Conservation (phyloP, 352 stramenopile species). For the Phytophthora rubi region DNA sequence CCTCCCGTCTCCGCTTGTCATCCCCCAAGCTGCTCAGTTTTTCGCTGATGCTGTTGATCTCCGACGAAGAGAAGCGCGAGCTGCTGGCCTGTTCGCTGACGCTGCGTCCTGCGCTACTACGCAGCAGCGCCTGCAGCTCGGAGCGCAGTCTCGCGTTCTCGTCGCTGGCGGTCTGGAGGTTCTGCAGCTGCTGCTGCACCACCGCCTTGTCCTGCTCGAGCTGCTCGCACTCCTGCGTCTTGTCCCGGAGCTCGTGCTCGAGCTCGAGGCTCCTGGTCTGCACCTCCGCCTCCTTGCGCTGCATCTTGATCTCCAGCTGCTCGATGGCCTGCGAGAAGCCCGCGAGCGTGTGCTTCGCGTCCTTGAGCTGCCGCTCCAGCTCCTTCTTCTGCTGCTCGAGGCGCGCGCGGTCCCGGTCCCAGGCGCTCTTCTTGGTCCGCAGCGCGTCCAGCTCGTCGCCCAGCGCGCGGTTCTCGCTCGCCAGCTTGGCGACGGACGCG, state of each 20-base stretch:
- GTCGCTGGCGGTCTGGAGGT: conserved; percentile 47
- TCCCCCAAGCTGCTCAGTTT: conserved; percentile 44
- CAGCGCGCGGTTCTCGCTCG: conserved; percentile 60
- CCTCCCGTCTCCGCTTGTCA: conserved; percentile 38
- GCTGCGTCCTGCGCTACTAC: conserved; percentile 4
- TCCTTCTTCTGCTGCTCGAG: conserved; percentile 56
- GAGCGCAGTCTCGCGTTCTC: conserved; percentile 49
- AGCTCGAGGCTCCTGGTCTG: conserved; percentile 60
- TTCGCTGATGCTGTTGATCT: conserved; percentile 39
- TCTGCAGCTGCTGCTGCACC: conserved; percentile 35
- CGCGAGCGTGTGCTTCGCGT: conserved; percentile 59
- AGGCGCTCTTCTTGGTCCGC: conserved; percentile 43
- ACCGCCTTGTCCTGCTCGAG: conserved; percentile 34
- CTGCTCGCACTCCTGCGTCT: conserved; percentile 50
- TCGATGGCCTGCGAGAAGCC: conserved; percentile 76
- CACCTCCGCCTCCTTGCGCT: conserved; percentile 70
- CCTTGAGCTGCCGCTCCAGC: conserved; percentile 63
- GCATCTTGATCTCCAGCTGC: conserved; percentile 81
- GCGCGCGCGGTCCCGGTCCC: conserved; percentile 50
- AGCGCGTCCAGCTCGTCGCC: conserved; percentile 68
- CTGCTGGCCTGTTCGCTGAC: conserved; percentile 13
- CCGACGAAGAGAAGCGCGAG: conserved; percentile 29
- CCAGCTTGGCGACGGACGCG: conserved; percentile 48
- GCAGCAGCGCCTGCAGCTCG: conserved; percentile 42
- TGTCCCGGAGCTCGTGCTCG: conserved; percentile 56